A percentile compares a stretch with the other conserved stretches of the same genome.
Evolutionary conservation across 306 rosid genomes (phyloP).

Genomic region (Luffa acutangula): DNA sequence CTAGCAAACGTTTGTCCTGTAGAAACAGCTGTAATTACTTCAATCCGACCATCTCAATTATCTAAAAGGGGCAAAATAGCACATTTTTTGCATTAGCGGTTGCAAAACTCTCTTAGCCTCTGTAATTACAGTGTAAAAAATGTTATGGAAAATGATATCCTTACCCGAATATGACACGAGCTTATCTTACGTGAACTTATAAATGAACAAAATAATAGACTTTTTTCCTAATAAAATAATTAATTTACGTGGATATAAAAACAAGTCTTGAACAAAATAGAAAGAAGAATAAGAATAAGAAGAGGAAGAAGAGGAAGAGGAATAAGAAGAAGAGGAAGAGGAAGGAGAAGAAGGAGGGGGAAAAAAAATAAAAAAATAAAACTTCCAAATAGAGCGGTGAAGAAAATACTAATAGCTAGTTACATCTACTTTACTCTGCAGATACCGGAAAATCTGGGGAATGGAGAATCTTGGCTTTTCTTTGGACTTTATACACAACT

Average conservation of each 20-base stretch:
- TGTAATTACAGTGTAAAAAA: background rate
- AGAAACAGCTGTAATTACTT: no score
- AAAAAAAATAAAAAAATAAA: background rate
- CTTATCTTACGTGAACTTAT: background rate
- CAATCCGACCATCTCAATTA: no score
- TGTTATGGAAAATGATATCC: background rate
- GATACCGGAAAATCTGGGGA: constrained; percentile 58
- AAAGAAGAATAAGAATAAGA: background rate
- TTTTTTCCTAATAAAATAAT: background rate
- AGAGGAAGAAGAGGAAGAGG: background rate
- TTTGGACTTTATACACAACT: constrained; percentile 61
- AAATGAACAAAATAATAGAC: background rate
- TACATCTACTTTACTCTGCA: constrained; percentile 52
- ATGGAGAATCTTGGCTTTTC: constrained; percentile 55
- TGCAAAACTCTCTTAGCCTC: background rate
- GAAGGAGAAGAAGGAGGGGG: background rate
- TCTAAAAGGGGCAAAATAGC: no score
- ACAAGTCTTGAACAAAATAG: background rate
- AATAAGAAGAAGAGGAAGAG: background rate
- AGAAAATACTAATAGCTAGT: constrained; percentile 11
- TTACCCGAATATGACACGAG: background rate
- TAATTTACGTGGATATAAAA: background rate
- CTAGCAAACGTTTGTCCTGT: no score
- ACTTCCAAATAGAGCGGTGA: background rate
- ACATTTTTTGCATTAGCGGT: no score